Conservation (phyloP, 2,329 filamentous ascomycete species). For the Neurospora crassa region DNA sequence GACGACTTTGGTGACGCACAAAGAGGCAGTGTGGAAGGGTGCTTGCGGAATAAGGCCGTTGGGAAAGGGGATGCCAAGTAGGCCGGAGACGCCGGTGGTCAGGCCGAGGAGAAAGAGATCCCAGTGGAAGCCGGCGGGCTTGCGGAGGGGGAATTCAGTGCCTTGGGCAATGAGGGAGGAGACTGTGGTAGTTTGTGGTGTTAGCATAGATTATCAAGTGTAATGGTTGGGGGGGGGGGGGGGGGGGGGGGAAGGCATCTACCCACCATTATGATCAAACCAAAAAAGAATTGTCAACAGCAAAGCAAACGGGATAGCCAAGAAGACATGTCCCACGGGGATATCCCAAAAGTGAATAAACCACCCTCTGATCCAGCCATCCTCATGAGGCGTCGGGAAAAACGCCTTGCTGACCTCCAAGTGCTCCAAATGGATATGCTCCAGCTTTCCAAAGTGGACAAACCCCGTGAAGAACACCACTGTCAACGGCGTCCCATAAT, state of each 20-base stretch:
- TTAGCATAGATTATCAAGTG: neutral
- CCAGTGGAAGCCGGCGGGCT: conserved; percentile 80
- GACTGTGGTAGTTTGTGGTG: conserved; percentile 34
- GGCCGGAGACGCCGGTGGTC: conserved; percentile 65
- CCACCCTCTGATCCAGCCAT: conserved; percentile 44
- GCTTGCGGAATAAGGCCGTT: conserved; percentile 79
- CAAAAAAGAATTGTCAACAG: conserved; percentile 79
- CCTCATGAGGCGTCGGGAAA: conserved; percentile 57
- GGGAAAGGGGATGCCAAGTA: conserved; percentile 70
- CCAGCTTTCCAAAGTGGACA: conserved; percentile 77
- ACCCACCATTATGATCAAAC: conserved; percentile 76
- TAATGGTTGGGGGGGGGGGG: too few species aligned
- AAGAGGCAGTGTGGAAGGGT: conserved; percentile 69
- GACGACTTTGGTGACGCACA: conserved; percentile 57
- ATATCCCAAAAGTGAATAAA: conserved; percentile 77
- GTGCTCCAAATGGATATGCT: conserved; percentile 55
- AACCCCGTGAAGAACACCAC: conserved; percentile 86
- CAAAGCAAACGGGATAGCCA: conserved; percentile 79
- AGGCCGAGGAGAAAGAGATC: conserved; percentile 72
- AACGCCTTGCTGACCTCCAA: conserved; percentile 72
- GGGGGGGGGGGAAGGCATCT: neutral
- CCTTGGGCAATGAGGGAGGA: conserved; percentile 77
- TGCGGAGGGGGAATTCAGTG: conserved; percentile 70
- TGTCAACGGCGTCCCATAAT: conserved; percentile 78
- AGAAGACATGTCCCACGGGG: conserved; percentile 61